Base-by-base conservation (phyloP, 2,329 filamentous ascomycete genomes). In the Sarocladiaceae sp. region DNA sequence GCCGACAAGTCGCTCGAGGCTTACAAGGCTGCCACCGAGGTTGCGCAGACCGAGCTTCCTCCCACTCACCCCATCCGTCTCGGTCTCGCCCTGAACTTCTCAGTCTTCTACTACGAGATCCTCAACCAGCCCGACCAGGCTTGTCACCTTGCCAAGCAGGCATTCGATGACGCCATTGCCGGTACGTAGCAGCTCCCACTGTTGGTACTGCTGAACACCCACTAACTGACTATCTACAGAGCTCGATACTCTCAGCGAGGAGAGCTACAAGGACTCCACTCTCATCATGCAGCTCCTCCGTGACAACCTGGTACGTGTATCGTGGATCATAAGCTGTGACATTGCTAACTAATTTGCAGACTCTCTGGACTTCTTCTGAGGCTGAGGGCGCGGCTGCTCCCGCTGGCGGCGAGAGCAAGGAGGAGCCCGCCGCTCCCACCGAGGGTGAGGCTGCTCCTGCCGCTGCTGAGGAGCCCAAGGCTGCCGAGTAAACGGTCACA, bases 81-180 rank as follows among this genome's bases (percentile, higher is more conserved):
- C 55, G 91, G 91, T 69, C 85, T 97, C 61, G 91, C 91, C 57
- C 83, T 97, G 59, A 97, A 96, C 85, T 96, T 97, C 82, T 95
- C 90, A 54, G 90, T 96, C 63, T 97, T 96, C 80, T 97, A 97
- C 84, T 98, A 98, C 70, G 93, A 98, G 82, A 98, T 97, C 67
- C 79, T 97, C 62, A 98, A 97, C 79, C 89, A 91, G 33, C 91
- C 91, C 53, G 93, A 97, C 69, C 91, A 94, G 75, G 91, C 90
- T 65, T 96, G 91, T 83, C 90, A 95, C 70, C 83, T 96, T 57
- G 91, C 91, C 71, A 97, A 97, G 83, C 91, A 97, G 78, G 91
- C 93, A 43, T 97, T 97, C 64, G 91, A 97, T 66, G 91, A 97
- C 71, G 91, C 91, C 56, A 96, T 96, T 80, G 90, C 90, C 60